Conservation (phyloP, 352 stramenopile species). For the Aphanomyces euteiches region DNA sequence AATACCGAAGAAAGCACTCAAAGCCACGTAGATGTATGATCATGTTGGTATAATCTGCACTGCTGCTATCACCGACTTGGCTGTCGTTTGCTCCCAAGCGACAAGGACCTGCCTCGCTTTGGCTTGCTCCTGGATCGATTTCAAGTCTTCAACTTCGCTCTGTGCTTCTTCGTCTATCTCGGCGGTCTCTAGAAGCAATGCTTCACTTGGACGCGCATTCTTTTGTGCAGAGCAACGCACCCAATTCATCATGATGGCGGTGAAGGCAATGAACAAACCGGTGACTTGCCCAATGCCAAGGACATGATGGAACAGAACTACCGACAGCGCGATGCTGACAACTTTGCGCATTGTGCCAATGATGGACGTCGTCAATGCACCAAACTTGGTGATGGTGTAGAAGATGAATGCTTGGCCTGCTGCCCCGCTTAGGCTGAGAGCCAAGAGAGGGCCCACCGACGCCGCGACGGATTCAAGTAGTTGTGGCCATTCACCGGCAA, state of each 20-base stretch:
- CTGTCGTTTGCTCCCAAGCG: not conserved
- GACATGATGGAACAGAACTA: constrained; percentile 78
- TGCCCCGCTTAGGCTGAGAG: constrained; percentile 71
- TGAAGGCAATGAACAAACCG: constrained; percentile 59
- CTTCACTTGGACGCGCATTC: not conserved
- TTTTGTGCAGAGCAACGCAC: not conserved
- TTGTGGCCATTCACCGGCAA: constrained; percentile 36
- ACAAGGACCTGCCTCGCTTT: not conserved
- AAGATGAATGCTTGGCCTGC: constrained; percentile 84
- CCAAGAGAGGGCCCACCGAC: constrained; percentile 53
- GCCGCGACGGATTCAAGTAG: constrained; percentile 61
- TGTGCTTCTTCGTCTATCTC: no score
- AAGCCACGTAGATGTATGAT: not conserved
- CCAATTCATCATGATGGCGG: constrained; percentile 79
- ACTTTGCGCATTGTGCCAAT: constrained; percentile 85
- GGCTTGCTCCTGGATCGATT: not conserved
- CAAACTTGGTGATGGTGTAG: constrained; percentile 84
- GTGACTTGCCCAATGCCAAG: constrained; percentile 61
- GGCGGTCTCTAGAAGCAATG: no score
- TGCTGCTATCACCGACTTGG: not conserved
- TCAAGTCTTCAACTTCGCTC: no score
- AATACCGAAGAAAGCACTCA: not conserved
- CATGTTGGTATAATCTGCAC: not conserved
- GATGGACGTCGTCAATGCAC: constrained; percentile 77
- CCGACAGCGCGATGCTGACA: constrained; percentile 78